Base-by-base conservation (phyloP, 495 filamentous ascomycete genomes). In the Thermothielavioides terrestris region DNA sequence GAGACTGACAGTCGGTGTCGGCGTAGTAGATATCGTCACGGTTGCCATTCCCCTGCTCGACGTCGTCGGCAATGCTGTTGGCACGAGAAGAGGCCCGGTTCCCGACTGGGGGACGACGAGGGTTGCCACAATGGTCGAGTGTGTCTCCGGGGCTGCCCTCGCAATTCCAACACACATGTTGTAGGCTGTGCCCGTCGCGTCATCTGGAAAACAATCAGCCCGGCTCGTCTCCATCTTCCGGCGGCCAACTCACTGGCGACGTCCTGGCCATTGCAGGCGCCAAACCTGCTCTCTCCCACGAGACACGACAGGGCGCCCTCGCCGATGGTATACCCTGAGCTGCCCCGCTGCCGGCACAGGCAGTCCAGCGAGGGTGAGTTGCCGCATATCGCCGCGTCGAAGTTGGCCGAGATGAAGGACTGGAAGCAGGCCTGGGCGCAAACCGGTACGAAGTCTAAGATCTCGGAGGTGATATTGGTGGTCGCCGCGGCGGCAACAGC, bases 241-340 rank as follows among this genome's bases (percentile, higher is more conserved):
- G 41, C 1, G 22, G 9, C 17, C 1, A 3, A 56, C 69, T 69
- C 51, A 76, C 74, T 46, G 32, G 55, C 49, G 1, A 58, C 60
- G 41, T 70, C 61, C 11, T 49, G 40, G 3, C 61, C 66, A 36
- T 54, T 47, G 53, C 76, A 79, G 7, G 49, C 50, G 9, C 74
- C 75, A 35, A 67, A 50, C 39, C 57, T 57, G 31, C 40, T 56
- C 56, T 75, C 70, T 18, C 75, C 73, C 39, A 75, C 62, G 11
- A 81, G 72, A 59, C 85, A 89, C 50, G 77, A 74, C 47, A 85
- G 59, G 8, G 77, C 81, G 6, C 73, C 82, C 63, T 88, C 85
- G 10, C 84, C 84, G 40, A 90, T 46, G 0, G 85, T 86, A 49
- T 82, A 82, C 26, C 81, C 82, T 48, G 74, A 76, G 10, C 56